Evolutionary conservation across 176 grass and related monocot species (phyloP).

Genomic region (Phyllostachys edulis): DNA sequence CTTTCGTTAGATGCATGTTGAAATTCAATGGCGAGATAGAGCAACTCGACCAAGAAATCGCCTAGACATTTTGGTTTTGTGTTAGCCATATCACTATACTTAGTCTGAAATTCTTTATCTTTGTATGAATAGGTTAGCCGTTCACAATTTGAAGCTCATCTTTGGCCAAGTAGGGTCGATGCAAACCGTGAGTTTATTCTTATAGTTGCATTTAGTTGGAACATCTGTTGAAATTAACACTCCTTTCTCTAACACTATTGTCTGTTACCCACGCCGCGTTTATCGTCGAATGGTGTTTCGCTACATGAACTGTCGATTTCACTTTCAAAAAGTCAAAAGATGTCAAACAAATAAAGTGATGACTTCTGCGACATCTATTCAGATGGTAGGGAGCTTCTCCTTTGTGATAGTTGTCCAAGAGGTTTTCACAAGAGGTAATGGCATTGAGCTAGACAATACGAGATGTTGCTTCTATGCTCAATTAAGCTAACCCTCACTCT

Average conservation of each 20-base stretch:
- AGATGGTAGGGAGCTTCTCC: conserved; percentile 82
- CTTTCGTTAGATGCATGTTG: conserved; percentile 11
- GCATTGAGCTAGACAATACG: neutral
- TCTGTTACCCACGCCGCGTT: conserved; percentile 94
- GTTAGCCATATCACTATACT: conserved; percentile 13
- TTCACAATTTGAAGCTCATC: conserved; percentile 96
- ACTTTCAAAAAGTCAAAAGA: conserved; percentile 63
- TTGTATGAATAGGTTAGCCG: conserved; percentile 75
- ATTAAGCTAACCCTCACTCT: neutral
- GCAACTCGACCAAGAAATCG: neutral
- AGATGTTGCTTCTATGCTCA: neutral
- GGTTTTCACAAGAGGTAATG: conserved; percentile 91
- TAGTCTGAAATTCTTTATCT: conserved; percentile 24
- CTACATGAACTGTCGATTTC: conserved; percentile 92
- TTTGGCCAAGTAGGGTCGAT: conserved; percentile 75
- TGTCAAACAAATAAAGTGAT: conserved; percentile 69
- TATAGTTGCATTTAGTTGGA: conserved; percentile 4
- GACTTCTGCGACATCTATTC: conserved; percentile 95
- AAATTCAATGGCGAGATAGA: conserved; percentile 5
- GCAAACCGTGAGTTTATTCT: conserved; percentile 79
- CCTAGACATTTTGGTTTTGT: neutral
- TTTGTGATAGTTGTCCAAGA: conserved; percentile 91
- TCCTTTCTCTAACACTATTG: conserved; percentile 22
- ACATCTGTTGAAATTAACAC: conserved; percentile 15
- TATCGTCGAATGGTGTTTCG: conserved; percentile 91